A percentile compares a stretch with the other conserved stretches of the same genome.
Conservation (phyloP, 345 rosid species). For the Gossypium australe region DNA sequence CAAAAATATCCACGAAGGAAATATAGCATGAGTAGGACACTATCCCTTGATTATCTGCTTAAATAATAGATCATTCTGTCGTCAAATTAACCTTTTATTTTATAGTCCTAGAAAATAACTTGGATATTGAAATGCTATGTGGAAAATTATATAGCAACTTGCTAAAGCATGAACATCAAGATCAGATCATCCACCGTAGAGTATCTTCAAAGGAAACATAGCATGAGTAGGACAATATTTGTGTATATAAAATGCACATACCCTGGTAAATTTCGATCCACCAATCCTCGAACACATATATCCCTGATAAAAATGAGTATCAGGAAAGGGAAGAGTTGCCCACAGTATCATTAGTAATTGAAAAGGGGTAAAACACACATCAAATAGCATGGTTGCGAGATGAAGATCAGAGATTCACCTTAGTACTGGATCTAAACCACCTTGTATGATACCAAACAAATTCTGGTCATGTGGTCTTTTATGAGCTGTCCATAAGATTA, state of each 20-base stretch:
- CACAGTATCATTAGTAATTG: neutral
- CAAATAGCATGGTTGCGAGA: neutral
- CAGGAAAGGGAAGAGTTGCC: neutral
- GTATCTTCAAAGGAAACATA: neutral
- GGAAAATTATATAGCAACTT: neutral
- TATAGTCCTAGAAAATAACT: neutral
- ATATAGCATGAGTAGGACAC: neutral
- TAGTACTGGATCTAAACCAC: conserved; percentile 65
- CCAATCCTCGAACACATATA: conserved; percentile 68
- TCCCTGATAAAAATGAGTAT: conserved; percentile 37
- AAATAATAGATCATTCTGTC: neutral
- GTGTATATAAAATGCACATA: conserved; percentile 25
- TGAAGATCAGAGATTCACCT: conserved; percentile 36
- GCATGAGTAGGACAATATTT: neutral
- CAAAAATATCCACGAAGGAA: neutral
- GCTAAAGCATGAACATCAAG: neutral
- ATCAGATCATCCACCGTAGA: neutral
- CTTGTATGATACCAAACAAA: conserved; percentile 79
- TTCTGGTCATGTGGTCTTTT: conserved; percentile 66
- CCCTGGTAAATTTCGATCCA: conserved; percentile 73
- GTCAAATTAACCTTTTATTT: neutral
- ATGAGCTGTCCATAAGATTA: conserved; percentile 46
- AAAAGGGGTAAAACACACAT: neutral
- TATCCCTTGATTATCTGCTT: neutral
- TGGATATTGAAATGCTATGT: neutral